phyloP scores from a whole-genome alignment of 139 green algal genomes.

The Yamagishiella unicocca region DNA sequence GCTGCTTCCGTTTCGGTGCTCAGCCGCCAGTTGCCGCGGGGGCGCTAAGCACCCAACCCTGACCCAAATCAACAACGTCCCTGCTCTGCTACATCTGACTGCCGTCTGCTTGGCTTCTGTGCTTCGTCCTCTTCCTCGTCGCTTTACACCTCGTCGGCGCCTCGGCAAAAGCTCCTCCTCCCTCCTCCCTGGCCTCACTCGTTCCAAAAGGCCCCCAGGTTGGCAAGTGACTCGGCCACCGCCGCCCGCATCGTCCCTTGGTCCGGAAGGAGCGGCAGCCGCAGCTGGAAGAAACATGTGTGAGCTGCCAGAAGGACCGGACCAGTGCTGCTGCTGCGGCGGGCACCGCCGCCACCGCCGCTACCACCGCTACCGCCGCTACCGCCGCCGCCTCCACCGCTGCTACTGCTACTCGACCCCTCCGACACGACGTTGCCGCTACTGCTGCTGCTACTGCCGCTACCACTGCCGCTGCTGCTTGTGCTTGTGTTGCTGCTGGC shows the following conservation, averaged over 20 bases:
- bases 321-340: neutral
- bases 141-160: neutral
- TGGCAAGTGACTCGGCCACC: slow-evolving; percentile 38
- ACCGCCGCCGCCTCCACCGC: neutral
- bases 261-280: slow-evolving; percentile 4
- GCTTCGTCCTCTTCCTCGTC: too few species aligned
- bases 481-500: neutral
- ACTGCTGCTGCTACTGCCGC: neutral
- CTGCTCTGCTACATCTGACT: too few species aligned
- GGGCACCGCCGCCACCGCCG: neutral
- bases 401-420: neutral
- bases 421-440: neutral
- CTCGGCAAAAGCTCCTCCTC: neutral
- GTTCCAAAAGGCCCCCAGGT: slow-evolving; percentile 34
- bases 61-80: neutral
- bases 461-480: neutral
- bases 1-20: neutral
- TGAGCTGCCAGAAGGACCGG: slow-evolving; percentile 23
- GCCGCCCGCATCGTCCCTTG: neutral
- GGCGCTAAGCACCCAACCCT: neutral
- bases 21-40: neutral
- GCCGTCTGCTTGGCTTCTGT: too few species aligned
- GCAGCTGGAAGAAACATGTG: slow-evolving; percentile 49
- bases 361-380: neutral
- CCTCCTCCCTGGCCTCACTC: neutral